Percentiles rank a stretch among this genome's conserved stretches.
Conservation (phyloP, 495 filamentous ascomycete genomes). For the Viridothelium virens region DNA sequence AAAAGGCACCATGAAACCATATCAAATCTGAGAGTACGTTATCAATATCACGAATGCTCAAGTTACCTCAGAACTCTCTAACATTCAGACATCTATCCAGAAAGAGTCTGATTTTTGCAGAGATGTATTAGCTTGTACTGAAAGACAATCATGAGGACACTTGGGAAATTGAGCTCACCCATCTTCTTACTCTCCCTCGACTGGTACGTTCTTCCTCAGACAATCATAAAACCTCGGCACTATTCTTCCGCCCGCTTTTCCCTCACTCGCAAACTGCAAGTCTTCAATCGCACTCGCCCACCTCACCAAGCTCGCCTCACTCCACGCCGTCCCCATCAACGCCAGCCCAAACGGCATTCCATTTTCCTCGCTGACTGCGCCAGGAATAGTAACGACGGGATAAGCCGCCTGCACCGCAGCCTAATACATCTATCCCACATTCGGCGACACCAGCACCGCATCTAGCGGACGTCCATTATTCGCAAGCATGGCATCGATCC, state of each 20-base stretch:
- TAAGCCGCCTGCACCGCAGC: slow-evolving; percentile 55
- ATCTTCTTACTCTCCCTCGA: neutral
- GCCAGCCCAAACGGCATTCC: slow-evolving; percentile 66
- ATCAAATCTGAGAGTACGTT: no score
- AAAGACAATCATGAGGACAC: no score
- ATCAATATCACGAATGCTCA: no score
- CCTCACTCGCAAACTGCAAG: slow-evolving; percentile 38
- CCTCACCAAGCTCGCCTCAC: slow-evolving; percentile 53
- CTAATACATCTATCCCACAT: slow-evolving; percentile 55
- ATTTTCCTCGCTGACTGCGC: slow-evolving; percentile 43
- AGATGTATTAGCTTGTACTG: no score
- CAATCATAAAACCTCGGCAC: neutral
- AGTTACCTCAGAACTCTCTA: no score
- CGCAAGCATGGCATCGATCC: slow-evolving; percentile 58
- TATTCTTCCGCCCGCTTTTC: neutral
- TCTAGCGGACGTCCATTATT: slow-evolving; percentile 43
- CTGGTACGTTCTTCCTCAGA: neutral
- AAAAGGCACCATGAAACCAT: no score
- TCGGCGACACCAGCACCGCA: slow-evolving; percentile 58
- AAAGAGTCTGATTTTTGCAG: no score
- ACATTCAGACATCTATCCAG: no score
- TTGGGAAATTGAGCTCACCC: no score
- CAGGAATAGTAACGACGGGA: slow-evolving; percentile 62
- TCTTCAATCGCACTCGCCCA: slow-evolving; percentile 66
- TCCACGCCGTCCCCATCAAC: slow-evolving; percentile 58